Percentiles rank a stretch among this genome's conserved stretches.
Conservation (phyloP, 805 yeast species). For the Saccharomycopsis selenospora region DNA sequence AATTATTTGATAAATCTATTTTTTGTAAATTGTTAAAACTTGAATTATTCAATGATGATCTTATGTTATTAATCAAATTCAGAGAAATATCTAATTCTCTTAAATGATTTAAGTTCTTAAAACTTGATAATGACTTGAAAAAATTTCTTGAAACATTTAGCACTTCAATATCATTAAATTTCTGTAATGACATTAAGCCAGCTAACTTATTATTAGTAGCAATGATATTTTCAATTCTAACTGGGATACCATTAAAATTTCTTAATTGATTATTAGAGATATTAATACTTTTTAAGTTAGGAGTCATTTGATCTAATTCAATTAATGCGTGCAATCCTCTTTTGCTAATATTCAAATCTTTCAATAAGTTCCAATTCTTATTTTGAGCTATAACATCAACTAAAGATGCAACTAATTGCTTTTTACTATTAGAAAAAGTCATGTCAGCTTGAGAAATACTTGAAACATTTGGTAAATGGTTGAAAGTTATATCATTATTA, state of each 20-base stretch:
- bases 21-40: slow-evolving; percentile 28
- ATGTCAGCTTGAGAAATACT: slow-evolving; percentile 37
- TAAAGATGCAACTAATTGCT: slow-evolving; percentile 34
- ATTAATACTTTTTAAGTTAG: slow-evolving; percentile 32
- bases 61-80: slow-evolving; percentile 27
- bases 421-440: slow-evolving; percentile 40
- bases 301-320: slow-evolving; percentile 36
- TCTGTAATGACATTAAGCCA: slow-evolving; percentile 25
- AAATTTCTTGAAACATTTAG: slow-evolving; percentile 31
- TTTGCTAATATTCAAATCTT: slow-evolving; percentile 30
- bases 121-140: slow-evolving; percentile 28
- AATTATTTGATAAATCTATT: slow-evolving; percentile 23
- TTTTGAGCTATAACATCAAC: slow-evolving; percentile 33
- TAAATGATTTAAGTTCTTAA: slow-evolving; percentile 33
- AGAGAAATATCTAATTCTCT: slow-evolving; percentile 26
- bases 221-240: slow-evolving; percentile 28
- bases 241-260: slow-evolving; percentile 36
- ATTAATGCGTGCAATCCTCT: slow-evolving; percentile 32
- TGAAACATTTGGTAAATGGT: slow-evolving; percentile 30
- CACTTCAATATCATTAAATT: slow-evolving; percentile 28
- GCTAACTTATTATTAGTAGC: slow-evolving; percentile 31
- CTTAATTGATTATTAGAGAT: slow-evolving; percentile 35
- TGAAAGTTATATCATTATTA: slow-evolving; percentile 17
- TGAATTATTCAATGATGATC: slow-evolving; percentile 22
- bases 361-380: slow-evolving; percentile 36